Conservation (phyloP, 2,329 filamentous ascomycete species). For the Chrysoporthe deuterocubensis region DNA sequence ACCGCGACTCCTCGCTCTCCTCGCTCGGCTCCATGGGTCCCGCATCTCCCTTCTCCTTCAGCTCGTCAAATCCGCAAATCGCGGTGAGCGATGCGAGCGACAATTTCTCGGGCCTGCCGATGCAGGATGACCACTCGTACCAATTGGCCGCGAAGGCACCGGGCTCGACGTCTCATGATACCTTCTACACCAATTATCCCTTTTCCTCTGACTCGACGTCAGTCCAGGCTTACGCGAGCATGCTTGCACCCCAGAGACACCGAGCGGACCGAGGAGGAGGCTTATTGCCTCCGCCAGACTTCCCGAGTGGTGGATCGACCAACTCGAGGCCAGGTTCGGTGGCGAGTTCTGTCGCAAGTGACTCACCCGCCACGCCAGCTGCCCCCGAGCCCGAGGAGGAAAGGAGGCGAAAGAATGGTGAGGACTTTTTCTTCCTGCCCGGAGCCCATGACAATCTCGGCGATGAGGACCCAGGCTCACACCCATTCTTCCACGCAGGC, state of each 20-base stretch:
- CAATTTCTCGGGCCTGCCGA: constrained; percentile 48
- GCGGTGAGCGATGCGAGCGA: constrained; percentile 58
- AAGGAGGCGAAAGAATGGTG: constrained; percentile 60
- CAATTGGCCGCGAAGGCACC: constrained; percentile 49
- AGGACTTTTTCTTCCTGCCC: constrained; percentile 36
- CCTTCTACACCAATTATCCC: constrained; percentile 49
- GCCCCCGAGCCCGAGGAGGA: constrained; percentile 53
- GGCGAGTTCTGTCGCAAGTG: constrained; percentile 60
- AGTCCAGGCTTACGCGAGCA: constrained; percentile 46
- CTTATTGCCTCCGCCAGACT: constrained; percentile 52
- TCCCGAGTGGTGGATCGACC: constrained; percentile 43
- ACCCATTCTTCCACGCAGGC: constrained; percentile 56
- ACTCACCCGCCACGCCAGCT: constrained; percentile 63
- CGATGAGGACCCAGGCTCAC: constrained; percentile 69
- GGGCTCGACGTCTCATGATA: constrained; percentile 37
- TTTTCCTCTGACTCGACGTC: constrained; percentile 43
- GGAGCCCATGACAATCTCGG: constrained; percentile 24
- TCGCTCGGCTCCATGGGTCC: constrained; percentile 65
- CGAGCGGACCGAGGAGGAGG: constrained; percentile 44
- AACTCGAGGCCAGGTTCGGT: constrained; percentile 58
- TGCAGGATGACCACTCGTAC: constrained; percentile 49
- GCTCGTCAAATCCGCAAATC: constrained; percentile 62
- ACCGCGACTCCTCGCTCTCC: constrained; percentile 65
- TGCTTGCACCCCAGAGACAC: constrained; percentile 45
- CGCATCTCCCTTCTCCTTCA: constrained; percentile 60